Base-by-base conservation (phyloP, 2,329 filamentous ascomycete genomes). In the Aspergillus clavatus region DNA sequence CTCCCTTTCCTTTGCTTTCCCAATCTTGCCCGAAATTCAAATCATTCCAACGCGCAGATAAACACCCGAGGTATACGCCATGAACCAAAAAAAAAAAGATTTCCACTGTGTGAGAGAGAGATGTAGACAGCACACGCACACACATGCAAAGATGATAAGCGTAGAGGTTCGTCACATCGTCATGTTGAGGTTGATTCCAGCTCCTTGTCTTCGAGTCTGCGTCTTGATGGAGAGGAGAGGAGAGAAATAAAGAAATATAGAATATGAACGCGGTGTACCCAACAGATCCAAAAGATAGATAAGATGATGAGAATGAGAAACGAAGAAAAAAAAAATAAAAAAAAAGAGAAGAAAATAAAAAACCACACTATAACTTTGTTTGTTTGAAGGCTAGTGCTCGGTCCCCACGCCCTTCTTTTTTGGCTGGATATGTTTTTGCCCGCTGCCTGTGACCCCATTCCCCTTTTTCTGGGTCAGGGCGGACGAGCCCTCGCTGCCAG, bases 351-450 rank as follows among this genome's bases (percentile, higher is more conserved):
- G 26, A 18, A n/a, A 35, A 33, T 43, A 45, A 42, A 11, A 24
- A 41, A 31, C 19, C 27, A 29, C 7, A 35, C 38, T n/a, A 38
- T 6, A 14, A 8, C 35, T 48, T 36, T 36, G 37, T 50, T 40
- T 23, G 7, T 49, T 56, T 46, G 22, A 31, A 21, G 29, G 36
- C 43, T 48, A 66, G 50, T 60, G 54, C 37, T 62, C 57, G 19
- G 63, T 66, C 21, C 63, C 63, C 27, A 66, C 63, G 28, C 63
- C 63, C 59, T 66, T 66, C 62, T 66, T 66, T 60, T 66, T 66
- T 45, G 62, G 62, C 51, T 66, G 62, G 35, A 66, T 64, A 59
- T 66, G 61, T 59, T 66, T 65, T 55, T 65, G 62, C 23, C 62
- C 63, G 40, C 48, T 48, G 8, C 56, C 55, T 1, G 42, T 43